A percentile compares a stretch with the other conserved stretches of the same genome.
These are phyloP conservation scores for Niebla homalea DNA, from an alignment of 495 filamentous ascomycete genomes.

Conservation along the genomic window DNA sequence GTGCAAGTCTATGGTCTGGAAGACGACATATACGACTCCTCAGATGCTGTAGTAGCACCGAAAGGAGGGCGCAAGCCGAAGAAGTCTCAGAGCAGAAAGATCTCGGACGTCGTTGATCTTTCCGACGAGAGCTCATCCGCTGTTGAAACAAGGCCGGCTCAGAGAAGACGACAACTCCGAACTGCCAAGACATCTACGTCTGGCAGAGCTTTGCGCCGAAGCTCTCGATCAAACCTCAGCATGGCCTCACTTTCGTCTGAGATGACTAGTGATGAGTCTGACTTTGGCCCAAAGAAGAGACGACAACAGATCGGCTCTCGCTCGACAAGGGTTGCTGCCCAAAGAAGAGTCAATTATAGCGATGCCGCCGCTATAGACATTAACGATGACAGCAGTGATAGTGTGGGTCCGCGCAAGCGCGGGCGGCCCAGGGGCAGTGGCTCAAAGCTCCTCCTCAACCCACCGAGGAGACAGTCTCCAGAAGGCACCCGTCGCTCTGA, in stretches of 20 bases:
- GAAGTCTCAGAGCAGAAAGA: slow-evolving; percentile 17
- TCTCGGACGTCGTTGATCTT: slow-evolving; percentile 14
- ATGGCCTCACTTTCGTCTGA: slow-evolving; percentile 3
- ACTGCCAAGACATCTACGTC: neutral
- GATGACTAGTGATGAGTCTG: slow-evolving; percentile 1
- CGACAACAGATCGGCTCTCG: neutral
- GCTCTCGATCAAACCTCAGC: neutral
- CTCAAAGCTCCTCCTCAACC: neutral
- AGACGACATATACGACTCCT: neutral
- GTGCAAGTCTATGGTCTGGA: neutral
- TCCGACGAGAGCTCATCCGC: slow-evolving; percentile 15
- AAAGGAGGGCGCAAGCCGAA: neutral
- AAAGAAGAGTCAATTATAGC: slow-evolving; percentile 13
- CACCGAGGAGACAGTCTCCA: neutral
- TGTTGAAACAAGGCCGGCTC: neutral
- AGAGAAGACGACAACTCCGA: neutral
- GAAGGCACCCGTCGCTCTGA: slow-evolving; percentile 36
- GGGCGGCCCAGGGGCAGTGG: neutral
- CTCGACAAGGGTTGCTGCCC: slow-evolving; percentile 1
- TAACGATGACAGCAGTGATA: slow-evolving; percentile 1
- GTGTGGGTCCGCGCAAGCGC: neutral
- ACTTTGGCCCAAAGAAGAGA: neutral
- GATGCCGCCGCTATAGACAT: slow-evolving; percentile 12
- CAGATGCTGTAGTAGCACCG: slow-evolving; percentile 6
- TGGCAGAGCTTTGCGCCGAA: slow-evolving; percentile 1